These are phyloP conservation scores for Marchantia polymorpha DNA, from an alignment of 225 moss, liverwort and hornwort genomes.

Conservation along the genomic window DNA sequence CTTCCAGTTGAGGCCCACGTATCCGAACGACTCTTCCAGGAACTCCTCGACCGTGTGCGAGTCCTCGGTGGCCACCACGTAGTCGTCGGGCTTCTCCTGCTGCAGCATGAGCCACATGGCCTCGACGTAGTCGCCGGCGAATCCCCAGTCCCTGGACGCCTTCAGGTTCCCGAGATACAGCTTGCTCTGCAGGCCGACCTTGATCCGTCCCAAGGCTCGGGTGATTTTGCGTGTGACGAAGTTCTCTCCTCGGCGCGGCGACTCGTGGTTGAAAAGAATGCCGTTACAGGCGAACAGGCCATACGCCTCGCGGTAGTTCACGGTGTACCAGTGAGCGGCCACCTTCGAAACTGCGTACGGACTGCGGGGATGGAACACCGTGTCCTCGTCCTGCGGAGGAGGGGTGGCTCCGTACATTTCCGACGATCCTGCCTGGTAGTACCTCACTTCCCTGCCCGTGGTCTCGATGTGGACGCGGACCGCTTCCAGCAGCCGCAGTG, in stretches of 20 bases:
- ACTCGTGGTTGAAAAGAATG: conserved; percentile 93
- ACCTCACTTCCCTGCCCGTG: conserved; percentile 74
- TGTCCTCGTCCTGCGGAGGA: conserved; percentile 79
- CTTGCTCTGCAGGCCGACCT: conserved; percentile 85
- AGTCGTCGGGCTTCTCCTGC: conserved; percentile 61
- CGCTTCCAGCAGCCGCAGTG: conserved; percentile 72
- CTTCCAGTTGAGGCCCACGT: conserved; percentile 65
- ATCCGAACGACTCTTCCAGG: conserved; percentile 60
- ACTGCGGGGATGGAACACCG: conserved; percentile 81
- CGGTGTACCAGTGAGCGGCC: conserved; percentile 82
- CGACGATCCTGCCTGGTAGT: conserved; percentile 91
- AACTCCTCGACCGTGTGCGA: conserved; percentile 83
- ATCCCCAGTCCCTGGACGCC: conserved; percentile 91
- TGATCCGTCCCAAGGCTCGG: conserved; percentile 79
- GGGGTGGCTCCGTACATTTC: conserved; percentile 94
- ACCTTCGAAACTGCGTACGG: conserved; percentile 90
- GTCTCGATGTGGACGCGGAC: conserved; percentile 70
- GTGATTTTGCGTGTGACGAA: conserved; percentile 89
- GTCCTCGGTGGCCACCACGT: conserved; percentile 72
- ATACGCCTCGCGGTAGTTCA: conserved; percentile 88
- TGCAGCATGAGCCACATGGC: conserved; percentile 89
- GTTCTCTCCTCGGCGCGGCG: conserved; percentile 86
- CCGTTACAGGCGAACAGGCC: conserved; percentile 91
- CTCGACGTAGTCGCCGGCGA: conserved; percentile 73
- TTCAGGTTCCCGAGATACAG: conserved; percentile 80